phyloP scores from a whole-genome alignment of 2,329 filamentous ascomycete species.

The Rutstroemia sp. region DNA sequence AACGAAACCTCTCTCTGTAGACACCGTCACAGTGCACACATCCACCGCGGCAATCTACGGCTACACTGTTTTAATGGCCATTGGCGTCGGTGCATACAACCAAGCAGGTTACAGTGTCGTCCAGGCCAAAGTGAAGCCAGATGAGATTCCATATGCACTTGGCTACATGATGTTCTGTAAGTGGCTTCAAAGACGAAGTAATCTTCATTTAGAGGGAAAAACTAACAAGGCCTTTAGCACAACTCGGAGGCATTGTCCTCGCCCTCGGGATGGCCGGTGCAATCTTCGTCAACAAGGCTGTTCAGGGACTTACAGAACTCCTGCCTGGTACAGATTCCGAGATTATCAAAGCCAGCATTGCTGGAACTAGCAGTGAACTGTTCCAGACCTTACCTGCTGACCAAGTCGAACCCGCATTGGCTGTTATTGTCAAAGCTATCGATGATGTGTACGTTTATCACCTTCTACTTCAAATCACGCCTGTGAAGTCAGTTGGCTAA shows the following conservation, averaged over 20 bases:
- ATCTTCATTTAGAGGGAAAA: neutral
- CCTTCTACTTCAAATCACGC: neutral
- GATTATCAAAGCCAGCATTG: no score
- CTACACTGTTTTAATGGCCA: neutral
- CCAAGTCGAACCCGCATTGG: neutral
- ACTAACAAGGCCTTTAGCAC: neutral
- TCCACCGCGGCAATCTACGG: neutral
- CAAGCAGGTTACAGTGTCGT: constrained; percentile 22
- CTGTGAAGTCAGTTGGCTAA: no score
- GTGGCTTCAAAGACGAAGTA: neutral
- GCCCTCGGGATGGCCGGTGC: constrained; percentile 1
- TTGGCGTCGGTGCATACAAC: constrained; percentile 11
- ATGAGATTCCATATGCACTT: neutral
- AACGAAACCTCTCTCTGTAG: neutral
- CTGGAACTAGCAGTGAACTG: neutral
- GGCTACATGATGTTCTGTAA: neutral
- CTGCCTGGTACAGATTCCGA: no score
- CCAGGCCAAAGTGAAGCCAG: neutral
- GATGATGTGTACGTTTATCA: neutral
- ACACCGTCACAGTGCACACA: neutral
- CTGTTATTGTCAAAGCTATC: neutral
- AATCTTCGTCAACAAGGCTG: constrained; percentile 1
- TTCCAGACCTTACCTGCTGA: neutral
- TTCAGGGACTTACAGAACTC: neutral
- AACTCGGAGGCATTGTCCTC: neutral